Base-by-base conservation (phyloP, 495 filamentous ascomycete genomes). In the Pyrenula aspistea region DNA sequence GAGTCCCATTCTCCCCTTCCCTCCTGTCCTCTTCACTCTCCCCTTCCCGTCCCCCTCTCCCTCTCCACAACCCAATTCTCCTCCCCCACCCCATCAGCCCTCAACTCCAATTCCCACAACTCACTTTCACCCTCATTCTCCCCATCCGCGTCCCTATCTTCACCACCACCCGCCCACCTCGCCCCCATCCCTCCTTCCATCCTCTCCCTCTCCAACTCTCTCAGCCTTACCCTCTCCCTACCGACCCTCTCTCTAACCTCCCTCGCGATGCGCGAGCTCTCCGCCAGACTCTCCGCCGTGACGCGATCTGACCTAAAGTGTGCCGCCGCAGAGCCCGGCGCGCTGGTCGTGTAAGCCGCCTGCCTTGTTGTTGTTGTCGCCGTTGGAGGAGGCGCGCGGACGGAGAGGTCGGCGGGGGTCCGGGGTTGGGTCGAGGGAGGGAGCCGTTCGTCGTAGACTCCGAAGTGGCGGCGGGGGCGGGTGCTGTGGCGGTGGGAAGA, bases 401-500 rank as follows among this genome's bases (percentile, higher is more conserved):
- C 42, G 1, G 77, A 75, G 11, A 83, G 65, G 54, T 79, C 71
- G 25, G 68, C 68, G 8, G 80, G 79, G 10, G 80, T 83, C 56
- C 77, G 77, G 19, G 80, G 80, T 59, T 83, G 80, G 1, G 67
- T 68, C 1, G 66, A 67, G 22, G 76, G 68, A 10, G 78, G 70
- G 51, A 78, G 57, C 31, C 60, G 61, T 58, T 83, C 80, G 59
- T 80, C 70, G 61, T 82, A 83, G 24, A 81, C 63, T n/a, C 62
- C 62, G 47, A 70, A 59, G 57, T 55, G 53, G 12, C 49, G 56
- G 50, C 56, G 23, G 15, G 25, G 10, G 24, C 22, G 56, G 8
- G 61, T 55, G 53, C 12, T 15, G 19, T 19, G 53, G 2, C 25
- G 2, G 53, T 19, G 22, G 23, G 3, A n/a, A 12, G 1, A 1